Evolutionary conservation across 331 rosid species (phyloP).

Genomic region (Stylosanthes scabra): DNA sequence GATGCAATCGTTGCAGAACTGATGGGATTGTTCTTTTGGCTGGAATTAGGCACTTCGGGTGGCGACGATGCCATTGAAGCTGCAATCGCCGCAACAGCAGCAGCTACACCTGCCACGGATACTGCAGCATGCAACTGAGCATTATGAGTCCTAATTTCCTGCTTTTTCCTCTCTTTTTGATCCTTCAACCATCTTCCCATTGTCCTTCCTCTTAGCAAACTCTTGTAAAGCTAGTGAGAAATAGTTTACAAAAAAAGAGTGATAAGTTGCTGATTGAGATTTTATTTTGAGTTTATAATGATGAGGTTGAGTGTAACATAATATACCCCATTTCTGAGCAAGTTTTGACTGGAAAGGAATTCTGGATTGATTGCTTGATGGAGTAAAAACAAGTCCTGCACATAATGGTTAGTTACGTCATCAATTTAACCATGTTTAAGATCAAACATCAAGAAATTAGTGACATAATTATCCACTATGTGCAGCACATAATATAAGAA

Average conservation of each 20-base stretch:
- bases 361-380: conserved; percentile 91
- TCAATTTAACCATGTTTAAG: background rate
- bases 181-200: conserved; percentile 85
- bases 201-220: conserved; percentile 79
- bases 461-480: too few relatives aligned
- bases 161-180: conserved; percentile 96
- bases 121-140: conserved; percentile 94
- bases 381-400: conserved; percentile 79
- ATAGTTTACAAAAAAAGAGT: conserved; percentile 29
- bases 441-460: too few relatives aligned
- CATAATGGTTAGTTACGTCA: conserved; percentile 20
- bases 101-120: conserved; percentile 96
- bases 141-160: conserved; percentile 86
- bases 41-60: conserved; percentile 46
- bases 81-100: conserved; percentile 81
- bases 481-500: too few relatives aligned
- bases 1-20: conserved; percentile 78
- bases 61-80: conserved; percentile 66
- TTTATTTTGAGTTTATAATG: conserved; percentile 17
- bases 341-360: conserved; percentile 72
- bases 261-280: conserved; percentile 3
- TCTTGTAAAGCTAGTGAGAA: conserved; percentile 71
- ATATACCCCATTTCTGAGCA: conserved; percentile 83
- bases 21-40: conserved; percentile 53
- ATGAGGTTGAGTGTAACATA: conserved; percentile 42